These are phyloP conservation scores for Globisporangium cylindrosporum DNA, from an alignment of 352 stramenopile genomes.

Conservation along the genomic window DNA sequence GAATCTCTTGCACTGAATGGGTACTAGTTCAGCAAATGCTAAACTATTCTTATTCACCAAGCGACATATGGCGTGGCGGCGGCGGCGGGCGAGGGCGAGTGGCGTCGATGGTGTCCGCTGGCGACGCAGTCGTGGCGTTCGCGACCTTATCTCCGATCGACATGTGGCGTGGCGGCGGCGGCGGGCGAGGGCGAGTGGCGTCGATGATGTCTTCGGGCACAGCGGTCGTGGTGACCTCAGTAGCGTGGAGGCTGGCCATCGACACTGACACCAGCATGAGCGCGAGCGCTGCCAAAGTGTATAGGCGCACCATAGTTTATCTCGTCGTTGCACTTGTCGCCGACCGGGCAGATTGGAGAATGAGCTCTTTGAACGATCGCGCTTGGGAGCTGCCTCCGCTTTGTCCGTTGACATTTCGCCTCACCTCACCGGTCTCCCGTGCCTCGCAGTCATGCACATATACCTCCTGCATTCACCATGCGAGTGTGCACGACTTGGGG, in stretches of 20 bases:
- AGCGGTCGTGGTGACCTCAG: neutral
- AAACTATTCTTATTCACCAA: neutral
- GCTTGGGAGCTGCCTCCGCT: too few relatives aligned
- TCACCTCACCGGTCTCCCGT: neutral
- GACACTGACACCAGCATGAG: slow-evolving; percentile 2
- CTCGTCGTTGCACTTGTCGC: neutral
- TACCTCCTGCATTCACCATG: neutral
- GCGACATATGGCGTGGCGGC: too few relatives aligned
- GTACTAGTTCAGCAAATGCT: too few relatives aligned
- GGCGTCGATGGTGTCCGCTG: too few relatives aligned
- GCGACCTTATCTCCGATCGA: too few relatives aligned
- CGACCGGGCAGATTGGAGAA: neutral
- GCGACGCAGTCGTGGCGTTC: too few relatives aligned
- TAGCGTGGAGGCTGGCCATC: neutral
- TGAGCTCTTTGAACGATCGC: neutral
- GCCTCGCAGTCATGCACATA: neutral
- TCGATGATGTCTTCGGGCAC: neutral
- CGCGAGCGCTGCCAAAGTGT: neutral
- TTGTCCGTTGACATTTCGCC: neutral
- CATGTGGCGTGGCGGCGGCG: neutral
- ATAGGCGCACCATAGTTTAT: neutral
- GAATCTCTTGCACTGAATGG: neutral
- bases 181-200: neutral
- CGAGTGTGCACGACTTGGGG: too few relatives aligned
- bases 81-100: too few relatives aligned